Evolutionary conservation across 805 yeast genomes (phyloP).

Genomic region (Yarrowia sp.): DNA sequence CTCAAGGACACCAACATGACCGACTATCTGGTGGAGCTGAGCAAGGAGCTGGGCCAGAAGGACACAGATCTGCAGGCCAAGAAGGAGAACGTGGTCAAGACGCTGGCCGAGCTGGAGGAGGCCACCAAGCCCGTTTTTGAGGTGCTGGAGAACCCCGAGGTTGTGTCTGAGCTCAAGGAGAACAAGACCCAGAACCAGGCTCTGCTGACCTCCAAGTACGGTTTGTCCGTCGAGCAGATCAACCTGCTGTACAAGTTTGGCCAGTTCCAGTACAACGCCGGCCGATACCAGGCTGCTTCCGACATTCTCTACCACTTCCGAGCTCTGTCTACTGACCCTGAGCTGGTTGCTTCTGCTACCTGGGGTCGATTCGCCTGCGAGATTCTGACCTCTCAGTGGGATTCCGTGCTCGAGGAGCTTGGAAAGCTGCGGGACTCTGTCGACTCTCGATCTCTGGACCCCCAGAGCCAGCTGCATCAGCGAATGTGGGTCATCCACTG

Average conservation of each 20-base stretch:
- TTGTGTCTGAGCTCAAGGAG: constrained; percentile 52
- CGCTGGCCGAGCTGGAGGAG: constrained; percentile 41
- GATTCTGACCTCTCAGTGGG: constrained; percentile 54
- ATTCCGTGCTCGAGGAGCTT: constrained; percentile 53
- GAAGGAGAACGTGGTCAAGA: constrained; percentile 41
- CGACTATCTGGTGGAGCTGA: constrained; percentile 49
- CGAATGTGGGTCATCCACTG: constrained; percentile 71
- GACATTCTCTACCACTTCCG: constrained; percentile 59
- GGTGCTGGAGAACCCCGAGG: constrained; percentile 49
- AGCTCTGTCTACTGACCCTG: constrained; percentile 52
- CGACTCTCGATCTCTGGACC: constrained; percentile 54
- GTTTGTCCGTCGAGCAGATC: constrained; percentile 46
- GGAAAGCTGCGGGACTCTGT: constrained; percentile 55
- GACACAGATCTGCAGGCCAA: constrained; percentile 44
- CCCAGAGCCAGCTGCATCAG: constrained; percentile 58
- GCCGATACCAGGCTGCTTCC: constrained; percentile 58
- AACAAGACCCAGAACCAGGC: constrained; percentile 55
- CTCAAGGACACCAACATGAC: constrained; percentile 59
- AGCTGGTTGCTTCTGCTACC: constrained; percentile 53
- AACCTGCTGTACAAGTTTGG: constrained; percentile 56
- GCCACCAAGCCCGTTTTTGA: constrained; percentile 49
- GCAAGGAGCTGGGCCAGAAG: constrained; percentile 41
- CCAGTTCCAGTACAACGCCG: constrained; percentile 61
- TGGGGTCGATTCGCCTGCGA: constrained; percentile 71
- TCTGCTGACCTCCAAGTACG: constrained; percentile 46